Evolutionary conservation across 352 stramenopile genomes (phyloP).

Genomic region (Pythium volutum): DNA sequence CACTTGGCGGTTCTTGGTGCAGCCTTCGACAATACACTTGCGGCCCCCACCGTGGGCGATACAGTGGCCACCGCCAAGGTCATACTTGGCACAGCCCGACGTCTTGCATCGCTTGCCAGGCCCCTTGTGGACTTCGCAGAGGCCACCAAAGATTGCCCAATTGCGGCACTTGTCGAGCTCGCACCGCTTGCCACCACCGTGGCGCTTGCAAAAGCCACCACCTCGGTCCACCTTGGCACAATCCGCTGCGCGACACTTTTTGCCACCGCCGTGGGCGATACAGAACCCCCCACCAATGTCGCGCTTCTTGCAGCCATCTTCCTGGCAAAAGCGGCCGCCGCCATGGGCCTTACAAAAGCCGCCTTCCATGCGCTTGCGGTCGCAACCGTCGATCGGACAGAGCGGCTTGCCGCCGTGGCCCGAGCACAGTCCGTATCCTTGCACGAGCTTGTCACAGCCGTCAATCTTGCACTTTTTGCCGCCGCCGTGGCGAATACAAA

Average conservation of each 20-base stretch:
- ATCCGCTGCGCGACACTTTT: slow-evolving; percentile 67
- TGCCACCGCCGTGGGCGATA: slow-evolving; percentile 84
- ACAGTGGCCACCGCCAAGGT: slow-evolving; percentile 79
- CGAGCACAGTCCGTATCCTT: slow-evolving; percentile 83
- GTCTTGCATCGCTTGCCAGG: slow-evolving; percentile 80
- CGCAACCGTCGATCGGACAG: slow-evolving; percentile 69
- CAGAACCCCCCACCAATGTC: slow-evolving; percentile 86
- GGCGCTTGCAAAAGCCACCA: slow-evolving; percentile 76
- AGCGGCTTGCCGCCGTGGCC: slow-evolving; percentile 78
- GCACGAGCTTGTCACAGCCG: slow-evolving; percentile 77
- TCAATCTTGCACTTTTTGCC: slow-evolving; percentile 83
- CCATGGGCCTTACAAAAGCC: slow-evolving; percentile 85
- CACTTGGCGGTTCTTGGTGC: slow-evolving; percentile 82
- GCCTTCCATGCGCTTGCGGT: slow-evolving; percentile 86
- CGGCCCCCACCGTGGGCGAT: slow-evolving; percentile 81
- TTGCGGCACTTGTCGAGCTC: slow-evolving; percentile 71
- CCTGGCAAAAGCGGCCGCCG: slow-evolving; percentile 74
- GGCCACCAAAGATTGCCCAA: slow-evolving; percentile 75
- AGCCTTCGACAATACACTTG: slow-evolving; percentile 82
- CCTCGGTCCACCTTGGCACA: slow-evolving; percentile 82
- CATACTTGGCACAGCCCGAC: slow-evolving; percentile 74
- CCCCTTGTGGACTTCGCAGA: slow-evolving; percentile 76
- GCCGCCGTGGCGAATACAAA: slow-evolving; percentile 82
- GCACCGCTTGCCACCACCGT: slow-evolving; percentile 86
- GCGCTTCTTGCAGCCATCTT: slow-evolving; percentile 69